Base-by-base conservation (phyloP, 1,139 yeast species). In the Saccharomycopsis hybrid region DNA sequence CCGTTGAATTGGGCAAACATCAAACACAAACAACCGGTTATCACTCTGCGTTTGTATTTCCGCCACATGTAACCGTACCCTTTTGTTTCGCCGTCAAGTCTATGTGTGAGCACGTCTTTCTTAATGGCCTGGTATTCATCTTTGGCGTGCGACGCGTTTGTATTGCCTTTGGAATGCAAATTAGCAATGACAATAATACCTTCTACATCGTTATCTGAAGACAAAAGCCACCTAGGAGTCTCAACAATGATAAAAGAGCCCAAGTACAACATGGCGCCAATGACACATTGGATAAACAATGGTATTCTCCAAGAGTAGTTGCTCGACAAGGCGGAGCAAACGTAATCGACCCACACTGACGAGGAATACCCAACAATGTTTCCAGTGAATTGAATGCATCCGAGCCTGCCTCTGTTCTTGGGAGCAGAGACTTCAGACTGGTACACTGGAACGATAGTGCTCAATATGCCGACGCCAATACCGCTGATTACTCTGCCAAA, bases 381-480 rank as follows among this genome's bases (percentile, higher is more conserved):
- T 3, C 96, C 96, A 0, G 97, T 86, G 65, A 89, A 90, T 67
- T 90, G 96, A 44, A 89, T 81, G 61, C 96, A 88, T 0, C 96
- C 96, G 52, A 87, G 76, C 60, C 84, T 79, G 1, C 97, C 97
- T 54, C 97, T 74, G 58, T 84, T 86, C 56, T 85, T 84, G 1
- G 96, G 89, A 13, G 95, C 95, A 39, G 94, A 82, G 54, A 90
- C 87, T 64, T 90, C 97, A 4, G 88, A 78, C 67, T 89, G 96
- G 65, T 88, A 90, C 46, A 92, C 87, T 0, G 97, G 97, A n/a
- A 92, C 94, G 49, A 89, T 87, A 4, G 96, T 87, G n/a, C 95
- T 84, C 51, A 90, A 72, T 61, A 87, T 75, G 9, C 97, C 97
- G 44, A 90, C 90, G 13, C 96, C 96, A 37, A 89, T 59, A 62